Evolutionary conservation across 805 yeast genomes (phyloP).

Genomic region (Saccharomycopsis guyanensis): DNA sequence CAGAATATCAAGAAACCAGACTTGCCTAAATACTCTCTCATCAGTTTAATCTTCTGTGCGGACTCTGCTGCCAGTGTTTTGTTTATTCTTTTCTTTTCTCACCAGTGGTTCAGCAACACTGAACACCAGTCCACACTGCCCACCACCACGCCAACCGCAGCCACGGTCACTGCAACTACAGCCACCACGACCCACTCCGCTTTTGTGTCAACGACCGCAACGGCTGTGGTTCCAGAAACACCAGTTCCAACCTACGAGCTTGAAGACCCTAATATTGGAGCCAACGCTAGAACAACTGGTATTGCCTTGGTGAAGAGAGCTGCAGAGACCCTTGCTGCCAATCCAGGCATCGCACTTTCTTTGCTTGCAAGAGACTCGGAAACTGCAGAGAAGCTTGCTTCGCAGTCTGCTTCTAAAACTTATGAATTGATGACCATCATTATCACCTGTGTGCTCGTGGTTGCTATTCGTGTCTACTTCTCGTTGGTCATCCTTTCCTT

Average conservation of each 20-base stretch:
- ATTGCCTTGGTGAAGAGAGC: neutral
- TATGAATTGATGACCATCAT: conserved; percentile 54
- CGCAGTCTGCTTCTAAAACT: conserved; percentile 57
- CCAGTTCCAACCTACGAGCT: conserved; percentile 28
- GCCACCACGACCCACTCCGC: neutral
- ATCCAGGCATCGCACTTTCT: conserved; percentile 13
- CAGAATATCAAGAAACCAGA: conserved; percentile 44
- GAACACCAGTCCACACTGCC: conserved; percentile 28
- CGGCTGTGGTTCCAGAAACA: neutral
- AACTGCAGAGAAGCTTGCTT: conserved; percentile 24
- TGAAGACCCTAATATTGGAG: conserved; percentile 10
- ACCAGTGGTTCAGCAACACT: conserved; percentile 61
- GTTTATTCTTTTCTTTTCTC: conserved; percentile 67
- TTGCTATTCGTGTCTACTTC: conserved; percentile 49
- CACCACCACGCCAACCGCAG: conserved; percentile 1
- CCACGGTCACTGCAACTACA: conserved; percentile 10
- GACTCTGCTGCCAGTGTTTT: conserved; percentile 64
- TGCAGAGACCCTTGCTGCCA: neutral
- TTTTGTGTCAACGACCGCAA: neutral
- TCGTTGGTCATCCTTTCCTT: conserved; percentile 52
- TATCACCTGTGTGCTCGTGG: conserved; percentile 40
- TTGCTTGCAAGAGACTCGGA: conserved; percentile 4
- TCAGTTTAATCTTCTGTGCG: conserved; percentile 50
- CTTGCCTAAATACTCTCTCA: conserved; percentile 53
- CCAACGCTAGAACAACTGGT: neutral